Evolutionary conservation across 2,329 filamentous ascomycete genomes (phyloP), one percentile per base, ranked within the genome.

Genomic region (Trichoderma sp.): DNA sequence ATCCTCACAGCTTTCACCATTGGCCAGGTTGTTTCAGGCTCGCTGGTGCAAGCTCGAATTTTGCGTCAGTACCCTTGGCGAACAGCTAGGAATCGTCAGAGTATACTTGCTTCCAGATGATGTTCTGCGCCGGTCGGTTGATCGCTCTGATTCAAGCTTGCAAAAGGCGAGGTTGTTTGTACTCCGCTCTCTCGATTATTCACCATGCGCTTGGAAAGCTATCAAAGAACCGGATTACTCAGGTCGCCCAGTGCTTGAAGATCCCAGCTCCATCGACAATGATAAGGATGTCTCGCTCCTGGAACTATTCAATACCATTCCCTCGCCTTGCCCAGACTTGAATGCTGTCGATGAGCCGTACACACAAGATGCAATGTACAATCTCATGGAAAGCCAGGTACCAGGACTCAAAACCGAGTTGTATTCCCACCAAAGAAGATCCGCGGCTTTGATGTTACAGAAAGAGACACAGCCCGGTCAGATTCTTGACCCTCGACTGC

Each of bases 401-500:
- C 77, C 81, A 1, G 92, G 91, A 0, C 79, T 95, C 6, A 86
- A 80, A 15, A 93, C 93, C 0, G 82, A 82, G 0, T 83, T 98
- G 0, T 93, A 96, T 78, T 86, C 88, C 0, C 97, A 97, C 76
- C 95, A 98, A 79, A 87, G 91, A 65, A 88, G 91, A 58, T 95
- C 94, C 1, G 91, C 92, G 0, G 93, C 93, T 4, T 79, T 91
- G 32, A 98, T 98, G 94, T 82, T 97, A 20, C 91, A 96, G 78
- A 90, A 91, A 68, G 95, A 98, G 80, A 81, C 86, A 6, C 86
- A 90, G 26, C 89, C 92, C 0, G 85, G 85, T 6, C 84, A 88
- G 32, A 83, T 89, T 6, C 81, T 94, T 9, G 95, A 98, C 79
- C 93, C 95, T 11, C 88, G 95, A 6, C 82, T 97, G 3, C 86